These are phyloP conservation scores for Bretziella fagacearum DNA, from an alignment of 2,329 filamentous ascomycete genomes.

Conservation along the genomic window DNA sequence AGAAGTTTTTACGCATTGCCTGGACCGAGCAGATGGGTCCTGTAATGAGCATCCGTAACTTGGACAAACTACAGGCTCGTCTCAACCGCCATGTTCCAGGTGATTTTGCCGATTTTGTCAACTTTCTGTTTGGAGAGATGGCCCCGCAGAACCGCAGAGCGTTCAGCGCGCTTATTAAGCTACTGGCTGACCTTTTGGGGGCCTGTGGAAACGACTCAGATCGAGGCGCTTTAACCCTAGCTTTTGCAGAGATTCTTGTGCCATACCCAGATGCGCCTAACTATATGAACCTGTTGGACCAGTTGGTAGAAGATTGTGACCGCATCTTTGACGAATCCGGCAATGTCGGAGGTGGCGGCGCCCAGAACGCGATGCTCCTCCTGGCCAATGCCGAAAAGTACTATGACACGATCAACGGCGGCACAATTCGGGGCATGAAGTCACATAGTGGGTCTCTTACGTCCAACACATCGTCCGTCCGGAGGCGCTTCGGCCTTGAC, in stretches of 20 bases:
- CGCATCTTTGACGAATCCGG: constrained; percentile 57
- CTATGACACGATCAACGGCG: constrained; percentile 34
- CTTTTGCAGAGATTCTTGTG: constrained; percentile 76
- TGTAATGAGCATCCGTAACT: constrained; percentile 53
- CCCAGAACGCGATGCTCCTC: constrained; percentile 14
- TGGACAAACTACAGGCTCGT: constrained; percentile 58
- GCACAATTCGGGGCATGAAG: constrained; percentile 36
- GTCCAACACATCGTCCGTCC: constrained; percentile 73
- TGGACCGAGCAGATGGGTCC: constrained; percentile 83
- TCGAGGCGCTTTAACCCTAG: constrained; percentile 68
- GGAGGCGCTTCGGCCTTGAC: constrained; percentile 70
- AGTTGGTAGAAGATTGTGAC: constrained; percentile 77
- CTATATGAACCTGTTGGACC: constrained; percentile 77
- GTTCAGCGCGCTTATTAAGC: constrained; percentile 66
- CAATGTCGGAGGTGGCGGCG: constrained; percentile 13
- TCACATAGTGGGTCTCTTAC: constrained; percentile 57
- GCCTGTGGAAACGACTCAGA: constrained; percentile 85
- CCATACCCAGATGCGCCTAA: constrained; percentile 44
- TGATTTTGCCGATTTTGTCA: constrained; percentile 56
- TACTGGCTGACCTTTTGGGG: constrained; percentile 74
- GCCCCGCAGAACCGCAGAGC: constrained; percentile 56
- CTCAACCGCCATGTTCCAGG: constrained; percentile 49
- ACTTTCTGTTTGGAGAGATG: constrained; percentile 47
- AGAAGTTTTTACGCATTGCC: constrained; percentile 76
- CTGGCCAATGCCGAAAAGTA: constrained; percentile 27